Evolutionary conservation across 805 yeast species (phyloP).

Genomic region (Ogataea wickerhamii): DNA sequence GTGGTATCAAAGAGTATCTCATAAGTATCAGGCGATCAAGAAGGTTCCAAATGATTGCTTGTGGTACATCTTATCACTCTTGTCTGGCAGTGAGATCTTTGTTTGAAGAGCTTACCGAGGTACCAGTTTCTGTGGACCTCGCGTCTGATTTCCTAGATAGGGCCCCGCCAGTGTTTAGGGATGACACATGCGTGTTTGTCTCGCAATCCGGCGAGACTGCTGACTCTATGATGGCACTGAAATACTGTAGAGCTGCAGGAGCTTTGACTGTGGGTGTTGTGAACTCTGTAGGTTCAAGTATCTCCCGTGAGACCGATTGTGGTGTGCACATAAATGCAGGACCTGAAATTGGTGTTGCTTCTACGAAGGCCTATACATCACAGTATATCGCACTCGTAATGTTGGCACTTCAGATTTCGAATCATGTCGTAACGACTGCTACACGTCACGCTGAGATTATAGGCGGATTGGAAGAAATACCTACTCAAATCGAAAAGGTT

Average conservation of each 20-base stretch:
- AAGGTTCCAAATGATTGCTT: slow-evolving; percentile 96
- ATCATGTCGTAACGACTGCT: slow-evolving; percentile 75
- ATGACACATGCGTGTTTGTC: slow-evolving; percentile 95
- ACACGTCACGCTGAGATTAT: slow-evolving; percentile 83
- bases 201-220: slow-evolving; percentile 99
- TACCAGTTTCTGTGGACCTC: slow-evolving; percentile 87
- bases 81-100: slow-evolving; percentile 96
- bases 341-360: slow-evolving; percentile 99
- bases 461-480: slow-evolving; percentile 77
- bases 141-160: slow-evolving; percentile 96
- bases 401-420: slow-evolving; percentile 94
- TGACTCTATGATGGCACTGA: slow-evolving; percentile 91
- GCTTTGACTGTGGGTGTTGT: slow-evolving; percentile 97
- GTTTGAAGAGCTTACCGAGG: slow-evolving; percentile 94
- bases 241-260: slow-evolving; percentile 94
- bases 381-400: slow-evolving; percentile 95
- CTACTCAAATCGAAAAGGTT: slow-evolving; percentile 78
- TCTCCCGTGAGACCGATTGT: slow-evolving; percentile 96
- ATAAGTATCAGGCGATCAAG: slow-evolving; percentile 91
- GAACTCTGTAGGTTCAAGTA: slow-evolving; percentile 94
- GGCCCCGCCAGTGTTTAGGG: slow-evolving; percentile 95
- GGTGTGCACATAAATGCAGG: slow-evolving; percentile 99
- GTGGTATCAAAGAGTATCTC: slow-evolving; percentile 83
- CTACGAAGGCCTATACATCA: slow-evolving; percentile 98
- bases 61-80: slow-evolving; percentile 99